phyloP scores from a whole-genome alignment of 139 green algal genomes.

The Picochlorum sp. region DNA sequence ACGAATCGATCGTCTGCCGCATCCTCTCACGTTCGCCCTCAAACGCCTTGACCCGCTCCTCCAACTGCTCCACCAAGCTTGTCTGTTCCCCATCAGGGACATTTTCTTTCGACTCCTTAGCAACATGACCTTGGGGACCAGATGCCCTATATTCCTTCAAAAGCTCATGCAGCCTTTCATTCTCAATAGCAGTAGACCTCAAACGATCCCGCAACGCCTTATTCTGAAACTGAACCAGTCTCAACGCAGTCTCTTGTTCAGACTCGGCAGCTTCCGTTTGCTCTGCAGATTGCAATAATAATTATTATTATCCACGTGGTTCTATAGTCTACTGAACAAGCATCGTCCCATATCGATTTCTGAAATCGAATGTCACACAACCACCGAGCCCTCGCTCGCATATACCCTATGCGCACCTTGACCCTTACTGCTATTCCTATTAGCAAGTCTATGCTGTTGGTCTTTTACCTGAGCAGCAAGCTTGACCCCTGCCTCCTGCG shows the following conservation, averaged over 20 bases:
- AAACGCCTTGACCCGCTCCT: background rate
- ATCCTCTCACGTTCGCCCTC: background rate
- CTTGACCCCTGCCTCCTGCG: conserved; percentile 4
- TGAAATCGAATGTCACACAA: too few species aligned
- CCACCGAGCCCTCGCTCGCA: too few species aligned
- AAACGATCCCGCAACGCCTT: conserved; percentile 8
- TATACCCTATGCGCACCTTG: conserved; percentile 3
- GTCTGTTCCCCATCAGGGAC: too few species aligned
- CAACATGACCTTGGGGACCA: too few species aligned
- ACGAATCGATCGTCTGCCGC: background rate
- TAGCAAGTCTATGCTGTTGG: conserved; percentile 5
- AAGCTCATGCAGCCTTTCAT: conserved; percentile 6
- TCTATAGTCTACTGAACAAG: too few species aligned
- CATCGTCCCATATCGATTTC: too few species aligned
- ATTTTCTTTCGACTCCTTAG: too few species aligned
- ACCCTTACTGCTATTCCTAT: background rate
- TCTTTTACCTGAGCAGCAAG: conserved; percentile 13
- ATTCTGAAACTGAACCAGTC: conserved; percentile 11
- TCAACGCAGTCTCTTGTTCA: conserved; percentile 7
- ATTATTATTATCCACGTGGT: too few species aligned
- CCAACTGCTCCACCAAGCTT: conserved; percentile 3
- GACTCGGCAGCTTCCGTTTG: background rate
- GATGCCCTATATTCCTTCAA: background rate
- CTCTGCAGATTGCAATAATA: too few species aligned
- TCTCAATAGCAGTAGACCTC: conserved; percentile 2